Percentiles rank a stretch among this genome's conserved stretches.
Evolutionary conservation across 2,329 filamentous ascomycete species (phyloP).

Genomic region (Diaporthe sp.): DNA sequence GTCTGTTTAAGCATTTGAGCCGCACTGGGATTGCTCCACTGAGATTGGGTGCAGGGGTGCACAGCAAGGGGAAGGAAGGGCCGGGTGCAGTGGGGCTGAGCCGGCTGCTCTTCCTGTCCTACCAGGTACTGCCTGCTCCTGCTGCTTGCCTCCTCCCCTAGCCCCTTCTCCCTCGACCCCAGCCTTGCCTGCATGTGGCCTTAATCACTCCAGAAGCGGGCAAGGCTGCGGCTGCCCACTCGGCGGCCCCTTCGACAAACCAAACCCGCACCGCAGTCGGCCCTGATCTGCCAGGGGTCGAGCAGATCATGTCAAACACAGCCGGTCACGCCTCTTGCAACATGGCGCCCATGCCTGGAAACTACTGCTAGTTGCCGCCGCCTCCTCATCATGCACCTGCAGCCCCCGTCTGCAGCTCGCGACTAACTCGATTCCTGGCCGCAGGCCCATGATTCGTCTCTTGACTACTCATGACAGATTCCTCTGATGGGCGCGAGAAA

Average conservation of each 20-base stretch:
- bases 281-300: conserved; percentile 24
- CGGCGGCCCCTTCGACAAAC: conserved; percentile 8
- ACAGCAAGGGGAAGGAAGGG: background rate
- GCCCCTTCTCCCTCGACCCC: too few relatives aligned
- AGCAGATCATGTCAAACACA: conserved; percentile 28
- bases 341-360: conserved; percentile 20
- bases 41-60: conserved; percentile 2
- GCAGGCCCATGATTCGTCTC: background rate
- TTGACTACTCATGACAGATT: background rate
- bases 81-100: conserved; percentile 23
- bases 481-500: background rate
- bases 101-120: background rate
- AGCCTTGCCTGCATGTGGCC: background rate
- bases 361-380: background rate
- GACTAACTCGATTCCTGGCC: background rate
- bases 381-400: conserved; percentile 13
- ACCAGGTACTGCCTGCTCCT: background rate
- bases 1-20: conserved; percentile 41
- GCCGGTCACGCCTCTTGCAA: conserved; percentile 5
- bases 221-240: conserved; percentile 1
- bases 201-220: background rate
- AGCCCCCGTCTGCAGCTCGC: background rate
- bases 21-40: conserved; percentile 33
- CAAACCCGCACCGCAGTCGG: background rate
- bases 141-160: background rate